Percentiles rank a stretch among this genome's conserved stretches.
Conservation (phyloP, 2,329 filamentous ascomycete genomes). For the Phaeosphaeria sp. region DNA sequence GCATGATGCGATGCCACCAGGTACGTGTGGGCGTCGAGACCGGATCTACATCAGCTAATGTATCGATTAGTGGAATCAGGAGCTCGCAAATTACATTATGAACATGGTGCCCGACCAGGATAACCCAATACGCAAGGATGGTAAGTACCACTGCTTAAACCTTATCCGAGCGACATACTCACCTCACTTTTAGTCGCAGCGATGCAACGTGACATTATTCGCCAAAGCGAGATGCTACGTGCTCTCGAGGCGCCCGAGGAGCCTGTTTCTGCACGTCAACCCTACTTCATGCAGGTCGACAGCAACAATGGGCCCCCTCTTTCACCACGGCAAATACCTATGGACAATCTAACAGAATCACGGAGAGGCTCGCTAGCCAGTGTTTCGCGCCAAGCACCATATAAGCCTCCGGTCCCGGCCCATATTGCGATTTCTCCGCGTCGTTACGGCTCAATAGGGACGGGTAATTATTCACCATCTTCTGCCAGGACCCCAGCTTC, state of each 20-base stretch:
- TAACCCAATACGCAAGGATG: conserved; percentile 79
- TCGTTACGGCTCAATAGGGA: conserved; percentile 86
- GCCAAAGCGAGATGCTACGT: conserved; percentile 66
- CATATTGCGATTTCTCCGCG: conserved; percentile 80
- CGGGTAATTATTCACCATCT: conserved; percentile 72
- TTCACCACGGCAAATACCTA: conserved; percentile 84
- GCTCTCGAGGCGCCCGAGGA: conserved; percentile 69
- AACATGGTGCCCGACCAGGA: conserved; percentile 78
- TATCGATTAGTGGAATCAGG: conserved; percentile 74
- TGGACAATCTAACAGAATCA: conserved; percentile 71
- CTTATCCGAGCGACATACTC: conserved; percentile 32
- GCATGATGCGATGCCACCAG: conserved; percentile 74
- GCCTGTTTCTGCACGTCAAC: conserved; percentile 62
- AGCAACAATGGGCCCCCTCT: conserved; percentile 69
- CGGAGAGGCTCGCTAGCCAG: conserved; percentile 70
- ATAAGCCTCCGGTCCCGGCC: conserved; percentile 81
- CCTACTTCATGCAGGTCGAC: conserved; percentile 52
- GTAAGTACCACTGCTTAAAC: conserved; percentile 60
- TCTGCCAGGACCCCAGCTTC: conserved; percentile 75
- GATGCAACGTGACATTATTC: conserved; percentile 69
- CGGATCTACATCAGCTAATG: conserved; percentile 32
- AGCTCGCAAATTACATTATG: conserved; percentile 78
- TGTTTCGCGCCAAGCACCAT: conserved; percentile 66
- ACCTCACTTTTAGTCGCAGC: conserved; percentile 44
- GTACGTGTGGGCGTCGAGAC: conserved; percentile 50